phyloP scores from a whole-genome alignment of 2,329 filamentous ascomycete genomes.

The Fusarium sp. region DNA sequence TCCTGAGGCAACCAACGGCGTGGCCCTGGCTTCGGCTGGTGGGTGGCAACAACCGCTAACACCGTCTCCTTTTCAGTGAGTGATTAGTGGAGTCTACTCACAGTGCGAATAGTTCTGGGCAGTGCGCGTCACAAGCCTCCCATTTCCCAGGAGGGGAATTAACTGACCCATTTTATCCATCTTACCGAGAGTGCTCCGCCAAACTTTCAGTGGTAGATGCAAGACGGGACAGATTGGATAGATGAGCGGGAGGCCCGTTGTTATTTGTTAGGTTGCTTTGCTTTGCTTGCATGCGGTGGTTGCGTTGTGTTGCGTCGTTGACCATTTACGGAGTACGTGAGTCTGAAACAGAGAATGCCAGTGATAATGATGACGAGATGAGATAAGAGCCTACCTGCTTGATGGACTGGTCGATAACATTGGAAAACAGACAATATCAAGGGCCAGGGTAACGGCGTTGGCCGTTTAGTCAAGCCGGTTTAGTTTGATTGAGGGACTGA shows the following conservation, averaged over 20 bases:
- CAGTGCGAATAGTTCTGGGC: conserved; percentile 18
- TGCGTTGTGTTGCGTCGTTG: conserved; percentile 21
- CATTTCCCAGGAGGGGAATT: conserved; percentile 29
- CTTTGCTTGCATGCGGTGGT: conserved; percentile 7
- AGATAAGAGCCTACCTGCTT: conserved; percentile 30
- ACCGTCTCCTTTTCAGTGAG: conserved; percentile 40
- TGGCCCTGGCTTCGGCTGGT: conserved; percentile 33
- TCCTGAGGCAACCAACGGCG: conserved; percentile 47
- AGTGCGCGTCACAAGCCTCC: conserved; percentile 32
- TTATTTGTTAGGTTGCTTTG: conserved; percentile 11
- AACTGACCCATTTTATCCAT: conserved; percentile 43
- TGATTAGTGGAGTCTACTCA: conserved; percentile 35
- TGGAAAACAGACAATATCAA: conserved; percentile 26
- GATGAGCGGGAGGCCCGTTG: conserved; percentile 19
- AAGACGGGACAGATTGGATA: conserved; percentile 1
- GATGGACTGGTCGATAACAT: conserved; percentile 12
- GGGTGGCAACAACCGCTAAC: conserved; percentile 44
- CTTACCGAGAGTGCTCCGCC: conserved; percentile 44
- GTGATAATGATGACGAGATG: conserved; percentile 41
- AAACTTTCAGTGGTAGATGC: conserved; percentile 34
- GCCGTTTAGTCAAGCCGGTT: conserved; percentile 28
- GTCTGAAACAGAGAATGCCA: conserved; percentile 34
- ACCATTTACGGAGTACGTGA: conserved; percentile 16
- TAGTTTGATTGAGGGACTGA: conserved; percentile 37
- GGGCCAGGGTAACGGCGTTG: conserved; percentile 35